Conservation (phyloP, 139 green algal species). For the Microglena sp. region DNA sequence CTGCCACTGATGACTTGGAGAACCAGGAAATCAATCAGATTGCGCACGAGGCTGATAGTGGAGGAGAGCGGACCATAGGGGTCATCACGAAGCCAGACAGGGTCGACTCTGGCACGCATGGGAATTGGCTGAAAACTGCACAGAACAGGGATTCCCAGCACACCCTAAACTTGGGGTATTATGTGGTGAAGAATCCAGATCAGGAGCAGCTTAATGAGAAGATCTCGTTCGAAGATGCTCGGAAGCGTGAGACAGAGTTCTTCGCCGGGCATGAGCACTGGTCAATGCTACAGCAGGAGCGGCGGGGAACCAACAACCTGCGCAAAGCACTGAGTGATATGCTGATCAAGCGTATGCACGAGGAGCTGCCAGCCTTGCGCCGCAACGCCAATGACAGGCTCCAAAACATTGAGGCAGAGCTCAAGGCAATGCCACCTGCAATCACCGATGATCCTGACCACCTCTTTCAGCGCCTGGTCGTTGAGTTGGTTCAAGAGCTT, state of each 20-base stretch:
- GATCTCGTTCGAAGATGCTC: constrained; percentile 4
- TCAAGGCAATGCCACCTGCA: no score
- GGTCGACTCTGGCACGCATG: constrained; percentile 2
- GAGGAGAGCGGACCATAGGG: not conserved
- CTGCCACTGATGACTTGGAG: not conserved
- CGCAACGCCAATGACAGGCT: not conserved
- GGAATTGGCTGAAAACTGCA: not conserved
- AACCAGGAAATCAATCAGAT: constrained; percentile 3
- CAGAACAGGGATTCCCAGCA: not conserved
- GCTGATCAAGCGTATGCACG: constrained; percentile 1
- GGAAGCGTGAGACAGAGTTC: not conserved
- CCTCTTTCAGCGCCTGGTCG: no score
- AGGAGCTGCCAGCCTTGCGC: constrained; percentile 3
- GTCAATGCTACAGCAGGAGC: not conserved
- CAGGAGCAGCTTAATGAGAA: constrained; percentile 7
- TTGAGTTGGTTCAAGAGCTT: no score
- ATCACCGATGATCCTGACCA: no score
- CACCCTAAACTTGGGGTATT: constrained; percentile 4
- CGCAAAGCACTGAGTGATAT: not conserved
- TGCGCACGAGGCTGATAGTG: constrained; percentile 5
- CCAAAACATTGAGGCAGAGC: no score
- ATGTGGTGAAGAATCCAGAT: constrained; percentile 8
- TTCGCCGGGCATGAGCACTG: not conserved
- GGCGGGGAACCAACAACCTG: constrained; percentile 8
- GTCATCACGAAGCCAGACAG: constrained; percentile 16